Evolutionary conservation across 345 rosid species (phyloP).

Genomic region (Populus davidiana): DNA sequence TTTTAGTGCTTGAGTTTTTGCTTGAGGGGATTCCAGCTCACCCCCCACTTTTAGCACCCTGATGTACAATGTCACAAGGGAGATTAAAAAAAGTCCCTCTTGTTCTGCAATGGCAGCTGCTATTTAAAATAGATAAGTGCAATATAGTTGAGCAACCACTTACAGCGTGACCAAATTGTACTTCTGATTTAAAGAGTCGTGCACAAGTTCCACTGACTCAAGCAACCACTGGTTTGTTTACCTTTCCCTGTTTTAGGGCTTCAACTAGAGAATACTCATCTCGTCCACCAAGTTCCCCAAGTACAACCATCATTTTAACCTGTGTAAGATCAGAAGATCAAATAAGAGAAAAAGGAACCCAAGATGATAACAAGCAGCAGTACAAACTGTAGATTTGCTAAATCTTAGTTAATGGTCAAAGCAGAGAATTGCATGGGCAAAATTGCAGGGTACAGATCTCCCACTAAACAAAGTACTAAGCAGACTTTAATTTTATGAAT

Average conservation of each 20-base stretch:
- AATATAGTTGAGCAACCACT: conserved; percentile 34
- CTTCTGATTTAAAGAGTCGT: conserved; percentile 94
- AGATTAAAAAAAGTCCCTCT: no score
- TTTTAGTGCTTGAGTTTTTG: no score
- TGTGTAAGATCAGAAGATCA: conserved; percentile 27
- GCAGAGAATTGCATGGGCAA: not conserved
- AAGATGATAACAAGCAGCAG: not conserved
- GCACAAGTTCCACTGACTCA: conserved; percentile 99
- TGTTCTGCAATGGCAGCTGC: no score
- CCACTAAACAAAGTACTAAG: not conserved
- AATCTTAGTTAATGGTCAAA: not conserved
- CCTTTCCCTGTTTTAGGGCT: conserved; percentile 91
- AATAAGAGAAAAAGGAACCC: conserved; percentile 9
- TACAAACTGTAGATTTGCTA: not conserved
- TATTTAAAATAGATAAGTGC: no score
- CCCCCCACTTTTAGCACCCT: no score
- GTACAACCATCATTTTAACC: conserved; percentile 95
- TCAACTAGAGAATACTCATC: conserved; percentile 97
- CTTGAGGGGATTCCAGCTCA: no score
- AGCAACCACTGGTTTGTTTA: conserved; percentile 92
- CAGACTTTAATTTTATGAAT: not conserved
- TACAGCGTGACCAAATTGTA: conserved; percentile 99
- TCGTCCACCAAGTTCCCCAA: conserved; percentile 96
- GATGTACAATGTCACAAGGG: no score
- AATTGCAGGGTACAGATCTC: not conserved